phyloP scores from a whole-genome alignment of 2,329 filamentous ascomycete genomes.

The Colletotrichum siamense region DNA sequence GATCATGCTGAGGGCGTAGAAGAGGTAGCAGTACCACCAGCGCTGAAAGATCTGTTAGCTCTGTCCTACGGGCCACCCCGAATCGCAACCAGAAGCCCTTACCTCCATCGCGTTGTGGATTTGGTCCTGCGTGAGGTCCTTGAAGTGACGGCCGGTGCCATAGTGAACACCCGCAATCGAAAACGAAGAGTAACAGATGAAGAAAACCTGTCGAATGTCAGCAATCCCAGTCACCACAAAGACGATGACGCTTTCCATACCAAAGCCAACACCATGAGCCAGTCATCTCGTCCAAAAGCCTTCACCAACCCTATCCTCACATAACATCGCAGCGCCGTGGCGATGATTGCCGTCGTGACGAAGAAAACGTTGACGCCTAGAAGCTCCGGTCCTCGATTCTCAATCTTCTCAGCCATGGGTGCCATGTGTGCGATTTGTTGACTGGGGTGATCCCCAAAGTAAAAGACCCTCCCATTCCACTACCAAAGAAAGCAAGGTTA shows the following conservation, averaged over 20 bases:
- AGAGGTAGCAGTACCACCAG: conserved; percentile 44
- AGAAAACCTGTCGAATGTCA: conserved; percentile 31
- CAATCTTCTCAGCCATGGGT: conserved; percentile 26
- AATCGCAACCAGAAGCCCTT: conserved; percentile 13
- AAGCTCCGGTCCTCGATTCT: conserved; percentile 39
- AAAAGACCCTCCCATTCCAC: conserved; percentile 6
- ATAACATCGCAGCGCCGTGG: conserved; percentile 36
- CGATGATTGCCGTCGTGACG: conserved; percentile 29
- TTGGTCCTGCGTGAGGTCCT: conserved; percentile 31
- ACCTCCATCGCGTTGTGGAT: conserved; percentile 40
- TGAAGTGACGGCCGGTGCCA: conserved; percentile 44
- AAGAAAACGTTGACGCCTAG: conserved; percentile 36
- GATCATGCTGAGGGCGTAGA: conserved; percentile 41
- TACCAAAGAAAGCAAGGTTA: background rate
- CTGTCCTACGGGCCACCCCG: conserved; percentile 5
- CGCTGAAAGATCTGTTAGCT: conserved; percentile 27
- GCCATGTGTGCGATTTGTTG: background rate
- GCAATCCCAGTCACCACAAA: background rate
- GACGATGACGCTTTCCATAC: conserved; percentile 19
- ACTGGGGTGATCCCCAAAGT: background rate
- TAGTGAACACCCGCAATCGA: conserved; percentile 40
- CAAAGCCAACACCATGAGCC: conserved; percentile 41
- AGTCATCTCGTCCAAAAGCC: conserved; percentile 45
- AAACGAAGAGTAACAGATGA: conserved; percentile 38
- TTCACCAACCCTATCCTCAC: conserved; percentile 39